Evolutionary conservation across 768 basidiomycete genomes (phyloP).

Genomic region (Mycena latifolia): DNA sequence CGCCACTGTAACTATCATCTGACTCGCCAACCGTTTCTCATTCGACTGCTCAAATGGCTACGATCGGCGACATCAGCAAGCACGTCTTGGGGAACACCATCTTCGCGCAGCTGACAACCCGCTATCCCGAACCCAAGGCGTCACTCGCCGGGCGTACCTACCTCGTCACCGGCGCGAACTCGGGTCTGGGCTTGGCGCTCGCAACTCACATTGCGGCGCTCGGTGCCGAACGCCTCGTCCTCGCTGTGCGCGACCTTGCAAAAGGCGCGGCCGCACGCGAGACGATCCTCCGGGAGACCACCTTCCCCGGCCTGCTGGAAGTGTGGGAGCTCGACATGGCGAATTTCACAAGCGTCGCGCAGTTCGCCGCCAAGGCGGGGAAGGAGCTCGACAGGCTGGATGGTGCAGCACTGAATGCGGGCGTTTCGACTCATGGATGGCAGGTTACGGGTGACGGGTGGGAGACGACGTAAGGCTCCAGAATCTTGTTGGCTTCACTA

Average conservation of each 20-base stretch:
- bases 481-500: no score
- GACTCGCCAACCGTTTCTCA: no score
- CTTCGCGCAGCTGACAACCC: constrained; percentile 13
- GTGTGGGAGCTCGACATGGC: constrained; percentile 57
- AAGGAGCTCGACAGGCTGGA: constrained; percentile 8
- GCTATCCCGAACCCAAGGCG: constrained; percentile 2
- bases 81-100: constrained; percentile 12
- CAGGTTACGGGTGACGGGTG: constrained; percentile 7
- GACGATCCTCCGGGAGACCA: constrained; percentile 41
- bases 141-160: constrained; percentile 13
- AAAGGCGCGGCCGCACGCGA: constrained; percentile 46
- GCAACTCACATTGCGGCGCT: constrained; percentile 32
- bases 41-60: no score
- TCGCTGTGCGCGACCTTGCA: constrained; percentile 51
- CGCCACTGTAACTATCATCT: no score
- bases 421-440: not conserved
- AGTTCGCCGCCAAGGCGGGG: constrained; percentile 9
- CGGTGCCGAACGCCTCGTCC: constrained; percentile 53
- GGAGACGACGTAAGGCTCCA: constrained; percentile 7
- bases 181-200: constrained; percentile 16
- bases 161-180: constrained; percentile 24
- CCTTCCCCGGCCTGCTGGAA: constrained; percentile 48
- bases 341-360: constrained; percentile 7
- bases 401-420: constrained; percentile 16
- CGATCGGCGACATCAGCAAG: constrained; percentile 3